Percentiles rank a stretch among this genome's conserved stretches.
phyloP scores from a whole-genome alignment of 495 filamentous ascomycete species.

The Xylaria scruposa region DNA sequence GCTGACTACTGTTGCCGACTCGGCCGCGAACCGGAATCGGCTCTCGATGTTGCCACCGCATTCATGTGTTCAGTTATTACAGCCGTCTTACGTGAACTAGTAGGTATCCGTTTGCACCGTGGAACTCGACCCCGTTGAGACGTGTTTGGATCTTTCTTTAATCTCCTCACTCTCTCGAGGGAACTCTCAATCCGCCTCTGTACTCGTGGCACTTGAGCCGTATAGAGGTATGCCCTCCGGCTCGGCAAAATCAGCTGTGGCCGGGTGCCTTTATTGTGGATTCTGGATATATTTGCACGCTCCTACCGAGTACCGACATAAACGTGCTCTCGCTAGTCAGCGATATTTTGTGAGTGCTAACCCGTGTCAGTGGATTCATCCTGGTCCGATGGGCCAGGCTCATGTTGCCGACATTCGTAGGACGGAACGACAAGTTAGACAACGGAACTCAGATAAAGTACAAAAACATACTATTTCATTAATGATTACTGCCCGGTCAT shows the following conservation, averaged over 20 bases:
- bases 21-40: constrained; percentile 67
- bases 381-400: constrained; percentile 48
- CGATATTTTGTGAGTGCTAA: constrained; percentile 64
- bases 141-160: constrained; percentile 57
- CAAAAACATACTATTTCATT: too few relatives aligned
- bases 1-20: constrained; percentile 66
- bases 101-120: too few relatives aligned
- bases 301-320: constrained; percentile 60
- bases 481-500: too few relatives aligned
- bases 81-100: too few relatives aligned
- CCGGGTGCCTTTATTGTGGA: constrained; percentile 56
- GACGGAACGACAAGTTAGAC: too few relatives aligned
- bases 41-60: too few relatives aligned
- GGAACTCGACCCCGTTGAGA: too few relatives aligned
- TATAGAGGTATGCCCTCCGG: constrained; percentile 52
- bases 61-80: too few relatives aligned
- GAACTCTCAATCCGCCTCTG: constrained; percentile 39
- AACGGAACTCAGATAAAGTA: too few relatives aligned
- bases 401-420: constrained; percentile 34
- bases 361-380: constrained; percentile 56
- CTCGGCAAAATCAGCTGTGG: constrained; percentile 48
- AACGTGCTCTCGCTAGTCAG: constrained; percentile 71
- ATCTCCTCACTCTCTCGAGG: constrained; percentile 57
- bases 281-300: constrained; percentile 67
- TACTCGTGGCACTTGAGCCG: constrained; percentile 54